Evolutionary conservation across 2,329 filamentous ascomycete genomes (phyloP).

Genomic region (Fusarium chlamydosporum): DNA sequence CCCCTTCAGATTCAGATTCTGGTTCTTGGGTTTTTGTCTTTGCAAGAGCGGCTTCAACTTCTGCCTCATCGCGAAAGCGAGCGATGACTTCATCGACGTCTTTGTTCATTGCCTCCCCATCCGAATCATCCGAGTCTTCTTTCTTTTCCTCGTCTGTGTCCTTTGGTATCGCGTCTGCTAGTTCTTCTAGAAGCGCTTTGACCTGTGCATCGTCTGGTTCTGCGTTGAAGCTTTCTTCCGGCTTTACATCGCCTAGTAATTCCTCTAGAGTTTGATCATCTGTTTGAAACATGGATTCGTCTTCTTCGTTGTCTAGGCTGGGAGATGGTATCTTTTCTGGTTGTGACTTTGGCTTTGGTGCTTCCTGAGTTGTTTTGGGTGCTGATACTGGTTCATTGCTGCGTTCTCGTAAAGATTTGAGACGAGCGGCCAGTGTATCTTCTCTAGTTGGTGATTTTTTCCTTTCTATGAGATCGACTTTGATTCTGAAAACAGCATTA

Average conservation of each 20-base stretch:
- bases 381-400: slow-evolving; percentile 51
- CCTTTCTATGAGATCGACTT: slow-evolving; percentile 59
- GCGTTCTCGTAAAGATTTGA: slow-evolving; percentile 65
- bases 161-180: slow-evolving; percentile 54
- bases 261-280: slow-evolving; percentile 69
- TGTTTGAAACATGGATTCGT: slow-evolving; percentile 59
- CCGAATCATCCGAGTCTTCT: slow-evolving; percentile 61
- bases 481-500: slow-evolving; percentile 34
- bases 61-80: slow-evolving; percentile 62
- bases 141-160: slow-evolving; percentile 21
- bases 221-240: slow-evolving; percentile 51
- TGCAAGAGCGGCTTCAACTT: slow-evolving; percentile 52
- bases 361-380: slow-evolving; percentile 4
- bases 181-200: slow-evolving; percentile 56
- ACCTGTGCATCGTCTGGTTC: slow-evolving; percentile 54
- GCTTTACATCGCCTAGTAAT: slow-evolving; percentile 61
- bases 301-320: slow-evolving; percentile 53
- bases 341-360: slow-evolving; percentile 9
- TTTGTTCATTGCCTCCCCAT: slow-evolving; percentile 64
- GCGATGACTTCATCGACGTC: slow-evolving; percentile 63
- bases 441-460: slow-evolving; percentile 62
- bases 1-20: slow-evolving; percentile 23
- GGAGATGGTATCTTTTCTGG: not conserved
- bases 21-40: slow-evolving; percentile 28
- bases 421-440: slow-evolving; percentile 65